Conservation (phyloP, 306 rosid genomes). For the Quillaja saponaria region DNA sequence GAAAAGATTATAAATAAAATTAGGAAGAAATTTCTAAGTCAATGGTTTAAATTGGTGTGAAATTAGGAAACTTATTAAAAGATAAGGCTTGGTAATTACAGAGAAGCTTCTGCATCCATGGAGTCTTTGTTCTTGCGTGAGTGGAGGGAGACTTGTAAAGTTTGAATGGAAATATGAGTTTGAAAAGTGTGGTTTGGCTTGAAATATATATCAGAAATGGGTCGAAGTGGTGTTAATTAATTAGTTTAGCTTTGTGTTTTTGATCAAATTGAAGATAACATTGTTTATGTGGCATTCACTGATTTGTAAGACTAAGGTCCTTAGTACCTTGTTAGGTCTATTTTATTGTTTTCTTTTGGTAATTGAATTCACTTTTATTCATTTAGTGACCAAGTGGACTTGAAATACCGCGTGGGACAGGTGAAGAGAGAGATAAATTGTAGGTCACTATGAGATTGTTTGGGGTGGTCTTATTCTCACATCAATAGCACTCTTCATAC, state of each 20-base stretch:
- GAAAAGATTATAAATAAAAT: not conserved
- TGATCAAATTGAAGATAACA: no score
- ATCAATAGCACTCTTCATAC: not conserved
- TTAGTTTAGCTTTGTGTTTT: no score
- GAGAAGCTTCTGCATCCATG: conserved; percentile 69
- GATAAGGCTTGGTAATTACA: conserved; percentile 46
- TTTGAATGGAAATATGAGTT: not conserved
- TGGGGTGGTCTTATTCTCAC: not conserved
- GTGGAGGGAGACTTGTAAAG: not conserved
- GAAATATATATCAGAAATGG: not conserved
- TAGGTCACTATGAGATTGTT: not conserved
- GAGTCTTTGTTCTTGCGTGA: not conserved
- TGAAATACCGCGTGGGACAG: conserved; percentile 6
- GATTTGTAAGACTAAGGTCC: no score
- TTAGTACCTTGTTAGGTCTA: no score
- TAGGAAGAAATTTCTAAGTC: not conserved
- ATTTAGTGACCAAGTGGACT: not conserved
- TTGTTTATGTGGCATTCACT: no score
- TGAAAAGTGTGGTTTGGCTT: not conserved
- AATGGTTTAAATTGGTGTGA: not conserved
- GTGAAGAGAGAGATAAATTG: no score
- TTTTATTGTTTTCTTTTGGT: no score
- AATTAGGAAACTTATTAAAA: not conserved
- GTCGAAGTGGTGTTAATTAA: no score
- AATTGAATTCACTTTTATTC: not conserved